phyloP scores from a whole-genome alignment of 1,139 yeast species.

The Blastobotrys aristatus region DNA sequence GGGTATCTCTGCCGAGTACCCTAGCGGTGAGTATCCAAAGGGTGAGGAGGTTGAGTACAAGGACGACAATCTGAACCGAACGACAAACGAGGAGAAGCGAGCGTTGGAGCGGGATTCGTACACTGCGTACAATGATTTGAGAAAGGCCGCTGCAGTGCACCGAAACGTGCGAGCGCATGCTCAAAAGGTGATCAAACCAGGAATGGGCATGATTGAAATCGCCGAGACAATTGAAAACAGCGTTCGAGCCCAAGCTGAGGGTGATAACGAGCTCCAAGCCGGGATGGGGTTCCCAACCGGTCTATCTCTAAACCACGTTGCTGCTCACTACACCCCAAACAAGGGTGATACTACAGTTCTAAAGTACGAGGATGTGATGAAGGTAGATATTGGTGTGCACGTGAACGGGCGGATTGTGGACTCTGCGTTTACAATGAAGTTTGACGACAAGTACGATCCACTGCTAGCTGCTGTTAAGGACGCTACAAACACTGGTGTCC shows the following conservation, averaged over 20 bases:
- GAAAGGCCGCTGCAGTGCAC: slow-evolving; percentile 95
- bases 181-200: slow-evolving; percentile 71
- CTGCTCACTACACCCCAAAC: slow-evolving; percentile 98
- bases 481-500: slow-evolving; percentile 91
- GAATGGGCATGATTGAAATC: slow-evolving; percentile 85
- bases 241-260: slow-evolving; percentile 66
- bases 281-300: slow-evolving; percentile 99
- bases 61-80: slow-evolving; percentile 68
- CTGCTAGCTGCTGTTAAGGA: slow-evolving; percentile 79
- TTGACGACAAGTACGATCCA: slow-evolving; percentile 76
- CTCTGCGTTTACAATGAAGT: slow-evolving; percentile 90
- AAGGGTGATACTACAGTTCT: slow-evolving; percentile 84
- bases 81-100: slow-evolving; percentile 82
- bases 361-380: slow-evolving; percentile 85
- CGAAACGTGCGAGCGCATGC: slow-evolving; percentile 85
- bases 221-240: slow-evolving; percentile 87
- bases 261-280: slow-evolving; percentile 57
- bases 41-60: slow-evolving; percentile 53
- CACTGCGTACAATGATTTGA: slow-evolving; percentile 74
- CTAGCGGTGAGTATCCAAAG: slow-evolving; percentile 75
- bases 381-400: slow-evolving; percentile 96
- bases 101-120: slow-evolving; percentile 66
- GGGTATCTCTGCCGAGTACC: slow-evolving; percentile 57
- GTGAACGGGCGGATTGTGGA: slow-evolving; percentile 94
- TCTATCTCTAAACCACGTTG: slow-evolving; percentile 83